These are phyloP conservation scores for Pleurotus salmoneostramineus DNA, from an alignment of 768 basidiomycete genomes.

Conservation along the genomic window DNA sequence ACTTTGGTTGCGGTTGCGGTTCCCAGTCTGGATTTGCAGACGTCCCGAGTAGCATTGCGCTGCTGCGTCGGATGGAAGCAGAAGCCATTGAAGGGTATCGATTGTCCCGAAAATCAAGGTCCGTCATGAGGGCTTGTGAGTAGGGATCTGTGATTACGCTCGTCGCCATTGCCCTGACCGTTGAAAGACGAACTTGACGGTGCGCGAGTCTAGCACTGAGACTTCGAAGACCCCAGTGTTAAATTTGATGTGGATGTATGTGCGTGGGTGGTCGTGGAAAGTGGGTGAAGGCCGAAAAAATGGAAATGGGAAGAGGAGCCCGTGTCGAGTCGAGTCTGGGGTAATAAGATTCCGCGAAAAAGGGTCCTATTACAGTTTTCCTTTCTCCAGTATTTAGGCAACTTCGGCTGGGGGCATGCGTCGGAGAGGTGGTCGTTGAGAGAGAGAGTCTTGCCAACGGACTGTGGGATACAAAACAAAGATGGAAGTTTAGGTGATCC, in stretches of 20 bases:
- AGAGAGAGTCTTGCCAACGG: background rate
- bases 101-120: slow-evolving; percentile 61
- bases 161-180: slow-evolving; percentile 39
- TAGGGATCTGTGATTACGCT: slow-evolving; percentile 36
- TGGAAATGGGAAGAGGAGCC: background rate
- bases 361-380: background rate
- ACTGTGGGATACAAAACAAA: slow-evolving; percentile 7
- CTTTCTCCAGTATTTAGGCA: background rate
- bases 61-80: slow-evolving; percentile 19
- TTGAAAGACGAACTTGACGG: slow-evolving; percentile 8
- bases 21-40: slow-evolving; percentile 24
- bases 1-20: background rate
- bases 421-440: background rate
- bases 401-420: background rate
- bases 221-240: no score
- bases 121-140: slow-evolving; percentile 52
- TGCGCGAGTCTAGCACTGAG: background rate
- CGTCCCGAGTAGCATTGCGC: slow-evolving; percentile 24
- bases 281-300: background rate
- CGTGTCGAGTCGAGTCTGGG: background rate
- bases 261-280: background rate
- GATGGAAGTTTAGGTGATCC: background rate
- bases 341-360: slow-evolving; percentile 1
- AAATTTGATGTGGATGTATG: no score
- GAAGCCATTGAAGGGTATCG: slow-evolving; percentile 41